Evolutionary conservation across 2,329 filamentous ascomycete species (phyloP).

Genomic region (Diaporthe sp.): DNA sequence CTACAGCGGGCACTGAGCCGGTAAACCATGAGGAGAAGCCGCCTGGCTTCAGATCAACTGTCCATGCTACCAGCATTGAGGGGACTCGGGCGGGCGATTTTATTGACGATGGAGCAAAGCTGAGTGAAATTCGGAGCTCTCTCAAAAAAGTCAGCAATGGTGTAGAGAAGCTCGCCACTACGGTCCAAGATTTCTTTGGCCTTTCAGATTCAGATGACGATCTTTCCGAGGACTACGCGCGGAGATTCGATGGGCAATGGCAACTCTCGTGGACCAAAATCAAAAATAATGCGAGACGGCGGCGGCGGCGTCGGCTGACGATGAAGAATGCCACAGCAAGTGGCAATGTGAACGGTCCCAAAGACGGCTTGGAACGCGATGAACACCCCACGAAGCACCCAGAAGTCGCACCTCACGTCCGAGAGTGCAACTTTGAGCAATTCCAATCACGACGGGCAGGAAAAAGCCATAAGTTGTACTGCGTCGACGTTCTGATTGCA

Average conservation of each 20-base stretch:
- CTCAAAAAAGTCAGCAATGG: background rate
- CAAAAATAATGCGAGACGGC: no score
- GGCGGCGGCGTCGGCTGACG: background rate
- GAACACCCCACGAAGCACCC: background rate
- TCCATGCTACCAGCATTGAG: no score
- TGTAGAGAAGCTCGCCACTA: background rate
- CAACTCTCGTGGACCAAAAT: no score
- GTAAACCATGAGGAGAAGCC: background rate
- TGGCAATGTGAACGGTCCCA: no score
- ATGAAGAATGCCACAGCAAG: no score
- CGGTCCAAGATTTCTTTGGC: background rate
- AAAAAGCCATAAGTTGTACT: background rate
- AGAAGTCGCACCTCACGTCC: background rate
- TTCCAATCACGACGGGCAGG: background rate
- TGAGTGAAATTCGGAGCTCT: background rate
- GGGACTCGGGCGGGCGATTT: rapidly evolving
- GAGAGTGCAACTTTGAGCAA: background rate
- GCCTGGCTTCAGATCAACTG: rapidly evolving
- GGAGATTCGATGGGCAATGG: no score
- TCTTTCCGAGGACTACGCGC: background rate
- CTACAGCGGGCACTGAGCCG: background rate
- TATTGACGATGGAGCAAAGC: no score
- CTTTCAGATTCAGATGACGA: background rate
- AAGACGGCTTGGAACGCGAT: background rate
- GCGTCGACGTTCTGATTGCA: background rate